These are phyloP conservation scores for Wilhelminamyces savonicus DNA, from an alignment of 805 yeast genomes.

Conservation along the genomic window DNA sequence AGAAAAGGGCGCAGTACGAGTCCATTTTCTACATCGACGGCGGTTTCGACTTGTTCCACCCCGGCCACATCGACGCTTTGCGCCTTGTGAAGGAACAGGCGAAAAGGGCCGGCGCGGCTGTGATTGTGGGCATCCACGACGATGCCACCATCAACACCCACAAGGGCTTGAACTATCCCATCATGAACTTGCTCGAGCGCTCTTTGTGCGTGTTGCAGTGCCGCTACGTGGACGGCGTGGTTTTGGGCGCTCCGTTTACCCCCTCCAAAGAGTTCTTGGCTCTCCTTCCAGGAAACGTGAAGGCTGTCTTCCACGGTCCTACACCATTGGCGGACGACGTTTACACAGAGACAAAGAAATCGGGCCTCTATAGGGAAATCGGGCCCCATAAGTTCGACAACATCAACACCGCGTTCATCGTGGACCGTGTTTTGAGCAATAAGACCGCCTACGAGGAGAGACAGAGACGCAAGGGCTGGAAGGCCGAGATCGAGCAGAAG, in stretches of 20 bases:
- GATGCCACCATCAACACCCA: slow-evolving; percentile 49
- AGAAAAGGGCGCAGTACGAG: slow-evolving; percentile 8
- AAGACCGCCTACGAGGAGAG: slow-evolving; percentile 75
- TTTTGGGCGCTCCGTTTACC: slow-evolving; percentile 61
- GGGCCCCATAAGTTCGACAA: slow-evolving; percentile 55
- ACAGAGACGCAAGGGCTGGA: slow-evolving; percentile 82
- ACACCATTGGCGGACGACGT: slow-evolving; percentile 28
- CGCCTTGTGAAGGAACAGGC: slow-evolving; percentile 39
- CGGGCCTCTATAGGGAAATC: slow-evolving; percentile 34
- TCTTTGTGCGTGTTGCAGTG: slow-evolving; percentile 86
- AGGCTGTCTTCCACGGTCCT: slow-evolving; percentile 54
- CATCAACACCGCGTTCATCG: slow-evolving; percentile 66
- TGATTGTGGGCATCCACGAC: slow-evolving; percentile 64
- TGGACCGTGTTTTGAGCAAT: slow-evolving; percentile 64
- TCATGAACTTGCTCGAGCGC: slow-evolving; percentile 85
- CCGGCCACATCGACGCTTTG: slow-evolving; percentile 82
- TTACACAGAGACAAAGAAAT: slow-evolving; percentile 27
- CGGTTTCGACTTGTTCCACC: slow-evolving; percentile 86
- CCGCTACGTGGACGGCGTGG: slow-evolving; percentile 70
- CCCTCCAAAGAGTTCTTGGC: slow-evolving; percentile 38
- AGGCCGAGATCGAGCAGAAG: slow-evolving; percentile 41
- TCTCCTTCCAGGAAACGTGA: slow-evolving; percentile 31
- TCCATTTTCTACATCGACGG: slow-evolving; percentile 62
- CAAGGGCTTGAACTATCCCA: slow-evolving; percentile 65
- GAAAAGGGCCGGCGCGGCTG: slow-evolving; percentile 30